Base-by-base conservation (phyloP, 768 basidiomycete genomes). In the Trametes gibbosa region DNA sequence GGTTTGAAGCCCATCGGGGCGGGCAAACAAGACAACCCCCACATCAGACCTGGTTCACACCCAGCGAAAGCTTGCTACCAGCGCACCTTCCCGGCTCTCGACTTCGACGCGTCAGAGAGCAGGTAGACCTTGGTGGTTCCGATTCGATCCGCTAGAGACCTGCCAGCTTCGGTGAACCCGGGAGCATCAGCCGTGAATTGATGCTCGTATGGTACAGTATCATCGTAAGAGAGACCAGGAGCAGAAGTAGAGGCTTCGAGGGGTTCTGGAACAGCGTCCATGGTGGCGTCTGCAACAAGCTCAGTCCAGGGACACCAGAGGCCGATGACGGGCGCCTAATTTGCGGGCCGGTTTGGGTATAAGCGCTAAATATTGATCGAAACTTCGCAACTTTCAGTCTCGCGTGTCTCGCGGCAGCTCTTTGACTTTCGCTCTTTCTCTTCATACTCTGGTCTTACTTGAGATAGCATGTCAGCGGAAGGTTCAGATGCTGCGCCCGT, bases 81-180 rank as follows among this genome's bases (percentile, higher is more conserved):
- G 79, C 87, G 82, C 80, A 92, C 90, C 87, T 92, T 92, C 72
- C 81, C 82, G 65, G 73, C 76, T 60, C 79, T 82, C 63, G 78
- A 73, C 60, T 80, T 77, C n/a, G 81, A 75, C 35, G 86, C 76
- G 65, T 92, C 90, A 52, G 86, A 79, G 62, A 90, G 80, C 27
- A 92, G 72, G 73, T 92, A 93, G n/a, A 92, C 82, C 72, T 88
- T 90, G 48, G 81, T 80, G 50, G 66, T 81, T 47, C 89, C 81
- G 43, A 92, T 91, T n/a, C 90, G 82, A 58, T 82, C 78, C 16
- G 83, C 85, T 32, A 90, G 76, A 9, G 69, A 67, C 7, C 55
- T 65, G 14, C 40, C 50, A n/a, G 62, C 54, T 19, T 71, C 68
- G 4, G 75, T 52, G 45, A 70, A 16, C 77, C 75, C 59, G 1